Evolutionary conservation across 768 basidiomycete genomes (phyloP), one percentile per base, ranked within the genome.

Genomic region (Mycena albidolilacea): DNA sequence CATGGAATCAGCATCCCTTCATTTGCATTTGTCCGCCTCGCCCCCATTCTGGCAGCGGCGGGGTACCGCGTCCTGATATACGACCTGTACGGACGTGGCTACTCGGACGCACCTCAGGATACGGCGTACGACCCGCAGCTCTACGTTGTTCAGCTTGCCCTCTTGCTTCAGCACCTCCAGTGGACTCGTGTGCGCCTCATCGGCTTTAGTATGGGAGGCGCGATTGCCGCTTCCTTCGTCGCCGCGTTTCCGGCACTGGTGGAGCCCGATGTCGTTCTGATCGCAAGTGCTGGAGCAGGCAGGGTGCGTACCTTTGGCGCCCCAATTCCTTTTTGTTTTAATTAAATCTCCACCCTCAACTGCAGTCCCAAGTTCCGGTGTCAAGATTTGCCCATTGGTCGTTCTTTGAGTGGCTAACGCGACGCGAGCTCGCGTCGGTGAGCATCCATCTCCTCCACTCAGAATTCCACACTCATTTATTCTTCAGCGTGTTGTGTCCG

Each of bases 51-150:
- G 1, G 87, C 84, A 15, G 78, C 79, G 1, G 82, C 78, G 7
- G 89, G 89, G 14, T 88, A 83, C 76, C 86, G 85, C 35, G 86
- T 90, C 23, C 83, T 90, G 17, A 79, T 90, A 10, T 90, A 88
- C 67, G 89, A 90, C 78, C 81, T 90, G 5, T 90, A 88, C 46
- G 90, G 89, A 3, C 84, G 89, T 14, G 89, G 89, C 3, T 90
- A 90, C 77, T 87, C 88, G 3, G 90, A 90, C 50, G 90, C 90
- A 0, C 89, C 90, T 0, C 81, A 84, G 3, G 81, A 81, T 12
- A 82, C 81, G 10, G 17, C 67, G 5, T 89, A 90, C 69, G 84
- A 88, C 61, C 76, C 83, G 1, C 76, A 81, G 7, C 81, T 90
- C 12, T 85, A 88, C 75, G 86, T 84, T 1, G 88, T 84, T 1